Percentiles rank a stretch among this genome's conserved stretches.
Conservation (phyloP, 768 basidiomycete species). For the Mycena epipterygia region DNA sequence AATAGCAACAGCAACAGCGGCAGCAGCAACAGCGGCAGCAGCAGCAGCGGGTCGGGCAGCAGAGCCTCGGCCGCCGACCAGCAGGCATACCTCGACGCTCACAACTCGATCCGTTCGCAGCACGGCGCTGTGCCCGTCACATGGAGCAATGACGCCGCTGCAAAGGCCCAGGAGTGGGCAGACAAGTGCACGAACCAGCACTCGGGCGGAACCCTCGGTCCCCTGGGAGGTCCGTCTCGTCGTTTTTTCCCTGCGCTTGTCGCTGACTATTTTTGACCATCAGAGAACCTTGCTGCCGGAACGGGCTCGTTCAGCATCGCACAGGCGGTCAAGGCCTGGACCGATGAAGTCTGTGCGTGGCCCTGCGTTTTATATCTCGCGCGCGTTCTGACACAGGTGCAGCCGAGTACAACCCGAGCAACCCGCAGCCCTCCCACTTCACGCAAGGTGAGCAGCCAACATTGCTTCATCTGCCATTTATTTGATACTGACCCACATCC, state of each 20-base stretch:
- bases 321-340: conserved; percentile 71
- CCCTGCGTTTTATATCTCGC: neutral
- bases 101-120: conserved; percentile 72
- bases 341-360: conserved; percentile 74
- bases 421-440: conserved; percentile 75
- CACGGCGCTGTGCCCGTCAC: conserved; percentile 75
- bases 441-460: conserved; percentile 69
- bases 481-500: neutral
- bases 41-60: conserved; percentile 44
- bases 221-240: conserved; percentile 66
- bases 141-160: conserved; percentile 73
- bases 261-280: conserved; percentile 2
- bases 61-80: conserved; percentile 60
- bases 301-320: conserved; percentile 69
- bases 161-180: conserved; percentile 80
- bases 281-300: conserved; percentile 84
- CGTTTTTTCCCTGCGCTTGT: neutral
- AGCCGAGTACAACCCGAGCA: conserved; percentile 70
- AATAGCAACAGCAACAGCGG: conserved; percentile 29
- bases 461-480: neutral
- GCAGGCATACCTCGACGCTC: conserved; percentile 65
- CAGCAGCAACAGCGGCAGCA: conserved; percentile 16
- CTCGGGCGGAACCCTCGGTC: conserved; percentile 74
- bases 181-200: conserved; percentile 77
- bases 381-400: conserved; percentile 5